Base-by-base conservation (phyloP, 164 flowering plant genomes). In the Pachysandra terminalis region DNA sequence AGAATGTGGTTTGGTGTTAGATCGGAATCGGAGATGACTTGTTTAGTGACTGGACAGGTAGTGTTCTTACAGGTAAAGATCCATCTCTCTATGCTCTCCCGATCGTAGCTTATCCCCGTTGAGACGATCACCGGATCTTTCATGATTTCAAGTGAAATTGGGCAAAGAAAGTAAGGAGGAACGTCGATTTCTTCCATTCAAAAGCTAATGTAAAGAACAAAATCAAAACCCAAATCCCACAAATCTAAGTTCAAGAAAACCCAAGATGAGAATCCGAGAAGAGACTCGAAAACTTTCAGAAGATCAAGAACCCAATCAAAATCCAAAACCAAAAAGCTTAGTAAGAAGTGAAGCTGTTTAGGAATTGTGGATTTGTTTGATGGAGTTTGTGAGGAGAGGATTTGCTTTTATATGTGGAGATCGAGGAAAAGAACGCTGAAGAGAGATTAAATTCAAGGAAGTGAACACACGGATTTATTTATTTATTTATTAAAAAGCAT, bases 101-200 rank as follows among this genome's bases (percentile, higher is more conserved):
- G 73, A 51, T 93, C 97, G 80, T 88, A 93, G 5, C 92, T 93
- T 1, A 93, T 90, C 19, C 98, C 98, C 3, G 97, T 86, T 0
- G 83, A 65, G 14, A 86, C 64, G 0, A 88, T 87, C 3, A 93
- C 97, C 0, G 98, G 98, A 77, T 93, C 98, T 74, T 74, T 82
- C 96, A 90, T 88, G 32, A 88, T 76, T 49, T 93, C 81, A 14
- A 93, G 71, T 1, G 96, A 90, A 61, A 93, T 90, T 0, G 98
- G 98, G 62, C 98, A 93, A 17, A 85, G 73, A 73, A 88, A 93
- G 65, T 80, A 80, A 0, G 78, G 64, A 21, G 96, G 98, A 55
- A 90, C 71, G 12, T 89, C 92, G 6, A 87, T 72, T 22, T 84
- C 84, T 0, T 81, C 86, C 84, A 80, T 80, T 15, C 26, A 13